phyloP scores from a whole-genome alignment of 768 basidiomycete genomes.

The Hericium rajendrae region DNA sequence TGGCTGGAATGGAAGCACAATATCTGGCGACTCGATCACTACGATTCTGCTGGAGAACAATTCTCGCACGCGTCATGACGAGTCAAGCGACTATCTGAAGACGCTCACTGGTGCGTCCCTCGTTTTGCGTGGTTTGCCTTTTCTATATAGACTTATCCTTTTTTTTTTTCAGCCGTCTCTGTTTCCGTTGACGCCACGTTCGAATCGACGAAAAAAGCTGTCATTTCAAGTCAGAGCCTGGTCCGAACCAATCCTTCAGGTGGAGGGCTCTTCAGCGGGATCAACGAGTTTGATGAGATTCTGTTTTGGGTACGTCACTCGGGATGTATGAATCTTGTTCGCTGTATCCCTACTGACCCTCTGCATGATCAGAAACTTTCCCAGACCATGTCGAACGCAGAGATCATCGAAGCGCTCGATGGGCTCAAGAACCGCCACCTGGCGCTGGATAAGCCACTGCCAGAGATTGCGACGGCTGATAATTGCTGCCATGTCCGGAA shows the following conservation, averaged over 20 bases:
- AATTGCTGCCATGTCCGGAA: slow-evolving; percentile 16
- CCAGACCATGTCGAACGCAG: slow-evolving; percentile 8
- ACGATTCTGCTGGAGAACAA: slow-evolving; percentile 15
- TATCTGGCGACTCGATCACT: slow-evolving; percentile 16
- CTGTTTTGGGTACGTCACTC: slow-evolving; percentile 12
- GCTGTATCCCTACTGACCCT: too few species aligned
- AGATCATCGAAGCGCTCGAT: slow-evolving; percentile 10
- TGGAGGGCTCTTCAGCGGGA: slow-evolving; percentile 10
- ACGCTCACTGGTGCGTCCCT: slow-evolving; percentile 15
- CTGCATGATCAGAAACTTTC: slow-evolving; percentile 15
- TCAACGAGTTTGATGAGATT: slow-evolving; percentile 14
- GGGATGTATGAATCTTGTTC: too few species aligned
- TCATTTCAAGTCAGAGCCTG: not conserved
- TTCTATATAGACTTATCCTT: too few species aligned
- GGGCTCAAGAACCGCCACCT: slow-evolving; percentile 8
- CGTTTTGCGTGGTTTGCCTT: too few species aligned
- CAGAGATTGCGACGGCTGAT: slow-evolving; percentile 12
- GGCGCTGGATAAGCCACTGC: slow-evolving; percentile 3
- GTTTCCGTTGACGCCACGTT: slow-evolving; percentile 14
- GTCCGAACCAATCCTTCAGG: not conserved
- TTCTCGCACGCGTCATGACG: slow-evolving; percentile 6
- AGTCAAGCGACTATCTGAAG: slow-evolving; percentile 12
- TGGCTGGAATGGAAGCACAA: not conserved
- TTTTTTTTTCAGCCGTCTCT: too few species aligned
- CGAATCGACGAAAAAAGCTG: slow-evolving; percentile 12